Conservation (phyloP, 2,329 filamentous ascomycete genomes). For the Clarireedia homoeocarpa region DNA sequence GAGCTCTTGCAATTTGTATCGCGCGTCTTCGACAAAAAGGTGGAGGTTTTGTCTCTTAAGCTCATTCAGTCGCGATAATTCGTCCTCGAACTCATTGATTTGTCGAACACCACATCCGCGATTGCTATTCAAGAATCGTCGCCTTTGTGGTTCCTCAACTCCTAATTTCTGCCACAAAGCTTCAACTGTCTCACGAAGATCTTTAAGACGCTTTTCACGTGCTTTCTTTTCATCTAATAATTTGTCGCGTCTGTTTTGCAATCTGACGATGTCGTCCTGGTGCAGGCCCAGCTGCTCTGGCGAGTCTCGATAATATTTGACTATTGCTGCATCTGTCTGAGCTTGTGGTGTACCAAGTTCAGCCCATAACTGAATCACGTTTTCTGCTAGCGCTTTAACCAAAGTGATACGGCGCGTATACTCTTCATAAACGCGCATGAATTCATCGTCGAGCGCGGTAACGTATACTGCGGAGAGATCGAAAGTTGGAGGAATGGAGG, state of each 20-base stretch:
- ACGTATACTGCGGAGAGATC: slow-evolving; percentile 91
- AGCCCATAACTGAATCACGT: slow-evolving; percentile 91
- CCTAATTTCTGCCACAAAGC: slow-evolving; percentile 82
- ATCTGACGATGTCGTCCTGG: slow-evolving; percentile 69
- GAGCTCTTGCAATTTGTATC: slow-evolving; percentile 83
- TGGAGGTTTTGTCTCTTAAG: slow-evolving; percentile 93
- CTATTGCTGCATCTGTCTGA: slow-evolving; percentile 79
- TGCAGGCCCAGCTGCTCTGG: slow-evolving; percentile 93
- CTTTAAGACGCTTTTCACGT: slow-evolving; percentile 66
- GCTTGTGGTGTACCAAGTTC: slow-evolving; percentile 91
- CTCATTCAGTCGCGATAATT: slow-evolving; percentile 78
- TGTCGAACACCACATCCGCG: slow-evolving; percentile 84
- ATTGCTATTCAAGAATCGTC: slow-evolving; percentile 77
- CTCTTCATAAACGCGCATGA: slow-evolving; percentile 92
- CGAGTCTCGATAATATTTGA: slow-evolving; percentile 81
- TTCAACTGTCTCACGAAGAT: slow-evolving; percentile 73
- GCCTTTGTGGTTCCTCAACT: slow-evolving; percentile 74
- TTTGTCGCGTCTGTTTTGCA: slow-evolving; percentile 71
- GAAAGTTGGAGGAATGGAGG: slow-evolving; percentile 72
- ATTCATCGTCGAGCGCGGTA: slow-evolving; percentile 78
- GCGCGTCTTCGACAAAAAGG: slow-evolving; percentile 89
- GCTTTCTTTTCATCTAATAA: slow-evolving; percentile 81
- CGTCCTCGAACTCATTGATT: slow-evolving; percentile 94
- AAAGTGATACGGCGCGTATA: slow-evolving; percentile 75
- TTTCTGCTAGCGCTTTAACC: slow-evolving; percentile 68